phyloP scores from a whole-genome alignment of 148 eudicot genomes.

The Nepenthes mirabilis region DNA sequence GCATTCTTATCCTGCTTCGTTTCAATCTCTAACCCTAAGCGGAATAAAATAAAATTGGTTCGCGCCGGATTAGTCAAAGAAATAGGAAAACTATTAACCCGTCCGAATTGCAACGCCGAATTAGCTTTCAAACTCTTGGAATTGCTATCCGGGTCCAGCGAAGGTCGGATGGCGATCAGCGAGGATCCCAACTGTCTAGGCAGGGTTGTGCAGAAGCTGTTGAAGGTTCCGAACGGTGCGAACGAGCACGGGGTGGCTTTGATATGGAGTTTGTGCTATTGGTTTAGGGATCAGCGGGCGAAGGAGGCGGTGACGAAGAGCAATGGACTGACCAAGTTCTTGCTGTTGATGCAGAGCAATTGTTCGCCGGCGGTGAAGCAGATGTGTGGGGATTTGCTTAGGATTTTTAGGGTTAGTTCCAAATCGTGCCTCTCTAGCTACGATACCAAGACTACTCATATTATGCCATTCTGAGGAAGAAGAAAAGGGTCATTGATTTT shows the following conservation, averaged over 20 bases:
- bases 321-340: constrained; percentile 48
- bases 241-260: constrained; percentile 49
- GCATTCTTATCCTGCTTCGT: constrained; percentile 20
- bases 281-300: constrained; percentile 38
- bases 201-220: constrained; percentile 25
- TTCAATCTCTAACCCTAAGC: constrained; percentile 16
- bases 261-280: constrained; percentile 52
- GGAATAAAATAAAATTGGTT: constrained; percentile 25
- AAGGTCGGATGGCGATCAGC: constrained; percentile 45
- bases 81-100: constrained; percentile 10
- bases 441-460: constrained; percentile 65
- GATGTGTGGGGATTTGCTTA: constrained; percentile 60
- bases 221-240: constrained; percentile 39
- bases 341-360: constrained; percentile 62
- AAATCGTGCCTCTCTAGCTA: constrained; percentile 42
- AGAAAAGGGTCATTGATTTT: neutral
- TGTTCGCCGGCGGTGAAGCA: constrained; percentile 49
- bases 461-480: constrained; percentile 48
- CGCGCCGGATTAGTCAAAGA: constrained; percentile 23
- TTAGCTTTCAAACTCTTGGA: constrained; percentile 29
- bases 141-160: constrained; percentile 30
- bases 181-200: constrained; percentile 19
- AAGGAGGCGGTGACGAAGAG: constrained; percentile 33
- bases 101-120: constrained; percentile 16
- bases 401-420: constrained; percentile 42